Evolutionary conservation across 306 rosid species (phyloP).

Genomic region (Casuarina equisetifolia): DNA sequence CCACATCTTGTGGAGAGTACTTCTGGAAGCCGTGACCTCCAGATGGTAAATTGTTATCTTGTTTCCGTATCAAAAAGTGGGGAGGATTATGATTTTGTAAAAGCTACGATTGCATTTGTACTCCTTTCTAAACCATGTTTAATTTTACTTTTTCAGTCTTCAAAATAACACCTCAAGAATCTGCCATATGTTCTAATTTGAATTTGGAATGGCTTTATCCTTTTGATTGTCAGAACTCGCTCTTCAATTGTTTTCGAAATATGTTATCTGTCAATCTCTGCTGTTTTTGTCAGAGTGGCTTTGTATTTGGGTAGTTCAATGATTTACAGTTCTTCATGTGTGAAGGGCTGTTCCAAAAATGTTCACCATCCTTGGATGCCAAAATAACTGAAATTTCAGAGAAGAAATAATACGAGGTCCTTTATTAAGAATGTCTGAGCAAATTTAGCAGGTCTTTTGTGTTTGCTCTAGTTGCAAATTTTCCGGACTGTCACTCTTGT

Average conservation of each 20-base stretch:
- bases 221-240: background rate
- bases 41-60: slow-evolving; percentile 50
- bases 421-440: no score
- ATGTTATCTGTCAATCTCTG: no score
- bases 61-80: background rate
- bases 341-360: background rate
- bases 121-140: background rate
- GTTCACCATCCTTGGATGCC: no score
- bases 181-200: background rate
- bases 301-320: background rate
- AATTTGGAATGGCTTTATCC: background rate
- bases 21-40: slow-evolving; percentile 85
- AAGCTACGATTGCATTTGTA: background rate
- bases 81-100: background rate
- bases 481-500: background rate
- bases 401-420: background rate
- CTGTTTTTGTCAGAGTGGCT: no score
- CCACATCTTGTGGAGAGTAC: slow-evolving; percentile 71
- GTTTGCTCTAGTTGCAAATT: no score
- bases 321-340: background rate
- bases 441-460: no score
- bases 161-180: background rate
- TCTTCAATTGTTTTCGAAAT: background rate
- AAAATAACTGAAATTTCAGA: background rate
- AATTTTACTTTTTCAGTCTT: background rate